phyloP scores from a whole-genome alignment of 2,329 filamentous ascomycete genomes.

The Chaetomium globosum region DNA sequence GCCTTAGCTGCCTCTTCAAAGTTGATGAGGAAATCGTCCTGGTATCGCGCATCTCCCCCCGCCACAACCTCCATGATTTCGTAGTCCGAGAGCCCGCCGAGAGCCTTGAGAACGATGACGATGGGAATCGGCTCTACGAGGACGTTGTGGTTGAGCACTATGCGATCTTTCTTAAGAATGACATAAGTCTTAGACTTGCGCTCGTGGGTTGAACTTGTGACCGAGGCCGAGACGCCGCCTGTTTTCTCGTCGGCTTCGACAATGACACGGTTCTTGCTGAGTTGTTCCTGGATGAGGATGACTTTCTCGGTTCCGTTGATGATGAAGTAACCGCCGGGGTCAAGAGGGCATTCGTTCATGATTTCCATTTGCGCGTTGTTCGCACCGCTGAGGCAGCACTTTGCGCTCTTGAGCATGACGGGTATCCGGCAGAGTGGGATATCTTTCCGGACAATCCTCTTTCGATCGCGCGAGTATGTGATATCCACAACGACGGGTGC shows the following conservation, averaged over 20 bases:
- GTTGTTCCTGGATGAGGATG: constrained; percentile 95
- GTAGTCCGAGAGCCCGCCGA: constrained; percentile 91
- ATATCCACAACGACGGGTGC: constrained; percentile 94
- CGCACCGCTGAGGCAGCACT: constrained; percentile 82
- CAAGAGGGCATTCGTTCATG: constrained; percentile 92
- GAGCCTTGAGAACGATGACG: constrained; percentile 86
- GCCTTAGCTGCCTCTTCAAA: constrained; percentile 88
- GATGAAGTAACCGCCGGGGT: constrained; percentile 97
- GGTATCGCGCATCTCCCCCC: constrained; percentile 82
- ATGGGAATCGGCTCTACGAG: constrained; percentile 93
- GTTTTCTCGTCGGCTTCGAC: constrained; percentile 93
- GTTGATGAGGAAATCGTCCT: constrained; percentile 93
- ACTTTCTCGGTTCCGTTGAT: constrained; percentile 98
- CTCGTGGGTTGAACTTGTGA: constrained; percentile 96
- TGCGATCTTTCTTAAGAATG: constrained; percentile 86
- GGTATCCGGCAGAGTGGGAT: constrained; percentile 88
- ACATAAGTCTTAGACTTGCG: constrained; percentile 98
- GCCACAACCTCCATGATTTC: constrained; percentile 92
- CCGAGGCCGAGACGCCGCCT: constrained; percentile 89
- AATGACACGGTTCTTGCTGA: constrained; percentile 99
- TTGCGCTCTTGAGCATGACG: constrained; percentile 95
- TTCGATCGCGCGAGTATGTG: constrained; percentile 80
- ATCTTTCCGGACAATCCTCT: constrained; percentile 71
- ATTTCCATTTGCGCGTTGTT: constrained; percentile 85
- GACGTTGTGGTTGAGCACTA: constrained; percentile 89